These are phyloP conservation scores for Musa balbisiana DNA, from an alignment of 202 grass and related monocot genomes.

Conservation along the genomic window DNA sequence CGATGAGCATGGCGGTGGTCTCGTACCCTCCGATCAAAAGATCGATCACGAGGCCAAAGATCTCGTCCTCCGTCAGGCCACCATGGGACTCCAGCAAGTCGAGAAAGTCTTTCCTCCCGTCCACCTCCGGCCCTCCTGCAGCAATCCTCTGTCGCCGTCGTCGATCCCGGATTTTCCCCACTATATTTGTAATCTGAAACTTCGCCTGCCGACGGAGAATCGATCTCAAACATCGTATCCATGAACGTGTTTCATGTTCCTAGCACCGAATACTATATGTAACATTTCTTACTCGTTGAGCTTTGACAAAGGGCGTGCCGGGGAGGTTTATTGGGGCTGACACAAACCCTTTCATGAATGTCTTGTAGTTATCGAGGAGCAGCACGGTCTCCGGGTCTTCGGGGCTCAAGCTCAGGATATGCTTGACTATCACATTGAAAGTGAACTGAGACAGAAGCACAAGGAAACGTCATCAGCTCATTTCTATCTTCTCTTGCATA, in stretches of 20 bases:
- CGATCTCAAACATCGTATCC: neutral
- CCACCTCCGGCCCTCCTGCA: too few species aligned
- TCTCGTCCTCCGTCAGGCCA: constrained; percentile 1
- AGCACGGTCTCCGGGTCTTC: neutral
- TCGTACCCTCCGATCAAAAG: constrained; percentile 19
- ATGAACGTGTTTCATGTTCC: neutral
- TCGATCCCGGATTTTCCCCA: neutral
- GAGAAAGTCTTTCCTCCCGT: constrained; percentile 3
- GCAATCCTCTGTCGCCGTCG: too few species aligned
- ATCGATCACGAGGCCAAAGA: constrained; percentile 10
- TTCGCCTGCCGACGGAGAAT: neutral
- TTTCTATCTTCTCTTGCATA: neutral
- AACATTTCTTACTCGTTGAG: neutral
- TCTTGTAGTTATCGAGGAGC: constrained; percentile 1
- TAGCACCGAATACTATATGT: neutral
- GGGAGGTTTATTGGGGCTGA: constrained; percentile 11
- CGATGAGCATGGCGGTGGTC: constrained; percentile 13
- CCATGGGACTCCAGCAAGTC: neutral
- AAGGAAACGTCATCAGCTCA: neutral
- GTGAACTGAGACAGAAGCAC: constrained; percentile 11
- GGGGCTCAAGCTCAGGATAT: constrained; percentile 10
- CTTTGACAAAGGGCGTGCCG: neutral
- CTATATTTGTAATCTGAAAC: neutral
- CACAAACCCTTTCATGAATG: constrained; percentile 16
- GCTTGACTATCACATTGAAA: constrained; percentile 14